Evolutionary conservation across 1,284 basidiomycete species (phyloP), one percentile per base, ranked within the genome.

Genomic region (Flammula alnicola): DNA sequence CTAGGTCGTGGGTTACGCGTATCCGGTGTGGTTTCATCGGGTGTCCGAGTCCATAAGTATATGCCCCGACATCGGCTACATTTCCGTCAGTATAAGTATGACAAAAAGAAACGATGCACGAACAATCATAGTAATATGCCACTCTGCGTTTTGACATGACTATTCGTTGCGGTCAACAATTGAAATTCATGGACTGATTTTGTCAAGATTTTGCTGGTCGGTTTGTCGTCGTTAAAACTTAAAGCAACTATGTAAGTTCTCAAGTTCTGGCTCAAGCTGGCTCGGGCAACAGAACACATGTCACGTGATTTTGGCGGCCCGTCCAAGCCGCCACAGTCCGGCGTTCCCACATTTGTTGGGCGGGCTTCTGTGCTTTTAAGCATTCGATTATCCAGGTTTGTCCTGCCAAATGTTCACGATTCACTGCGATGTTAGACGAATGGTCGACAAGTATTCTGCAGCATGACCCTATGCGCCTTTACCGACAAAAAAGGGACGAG

Each of bases 21-120:
- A 97, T 95, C 38, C 95, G 80, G 65, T 95, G 93, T 0, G 95
- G 95, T 70, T 97, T 97, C 93, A 98, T 97, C 29, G 89, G 90
- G 62, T 96, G 93, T 2, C 88, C 88, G 30, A 90, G 76, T 38
- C 93, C 93, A 66, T 95, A 97, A 10, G 89, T 91, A 63, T 85
- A 93, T 25, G 86, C 79, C 12, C 92, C 92, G 20, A 91, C 83
- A 59, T 94, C 91, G 47, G 77, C 88, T 88, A 17, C n/a, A 42
- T 5, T 12, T 9, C 12, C 12, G 23, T 32, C 14, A 40, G 20
- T 19, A 27, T 22, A 39, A 20, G 32, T 9, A 17, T 12, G 26
- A 32, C 16, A 37, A 17, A 2, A 36, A 29, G 25, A 19, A 20
- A 55, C 10, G 22, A 36, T 29, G 32, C 11, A 44, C 64, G 25